phyloP scores from a whole-genome alignment of 176 grass and related monocot genomes.

The Alloteropsis semialata region DNA sequence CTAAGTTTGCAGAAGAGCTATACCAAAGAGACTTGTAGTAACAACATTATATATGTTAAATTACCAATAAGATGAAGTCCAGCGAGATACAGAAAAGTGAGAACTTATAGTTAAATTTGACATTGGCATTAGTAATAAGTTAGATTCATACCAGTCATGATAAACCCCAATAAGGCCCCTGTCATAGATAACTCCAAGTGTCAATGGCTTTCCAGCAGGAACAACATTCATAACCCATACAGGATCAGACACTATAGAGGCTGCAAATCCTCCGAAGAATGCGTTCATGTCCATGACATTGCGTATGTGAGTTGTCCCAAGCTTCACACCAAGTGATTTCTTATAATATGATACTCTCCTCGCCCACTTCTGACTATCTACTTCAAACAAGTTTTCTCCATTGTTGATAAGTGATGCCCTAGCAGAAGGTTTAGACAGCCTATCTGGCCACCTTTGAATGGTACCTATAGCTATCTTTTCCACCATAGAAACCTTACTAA shows the following conservation, averaged over 20 bases:
- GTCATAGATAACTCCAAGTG: constrained; percentile 79
- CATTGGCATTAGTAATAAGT: not conserved
- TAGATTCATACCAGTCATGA: constrained; percentile 72
- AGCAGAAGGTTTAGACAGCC: constrained; percentile 59
- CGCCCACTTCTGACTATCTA: constrained; percentile 63
- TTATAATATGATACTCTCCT: constrained; percentile 80
- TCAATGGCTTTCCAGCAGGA: constrained; percentile 64
- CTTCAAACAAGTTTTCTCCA: constrained; percentile 56
- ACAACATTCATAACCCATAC: constrained; percentile 98
- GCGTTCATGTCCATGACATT: constrained; percentile 99
- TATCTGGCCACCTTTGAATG: constrained; percentile 73
- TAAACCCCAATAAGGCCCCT: constrained; percentile 91
- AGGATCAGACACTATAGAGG: constrained; percentile 61
- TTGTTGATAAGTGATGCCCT: constrained; percentile 58
- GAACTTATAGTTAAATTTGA: not conserved
- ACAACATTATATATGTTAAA: not conserved
- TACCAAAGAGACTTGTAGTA: not conserved
- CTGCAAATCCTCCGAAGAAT: constrained; percentile 75
- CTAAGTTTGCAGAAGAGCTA: not conserved
- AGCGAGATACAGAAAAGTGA: not conserved
- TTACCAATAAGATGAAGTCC: not conserved
- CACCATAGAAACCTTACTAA: constrained; percentile 45
- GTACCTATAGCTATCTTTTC: constrained; percentile 62
- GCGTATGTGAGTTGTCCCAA: constrained; percentile 56
- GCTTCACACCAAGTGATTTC: constrained; percentile 66